Evolutionary conservation across 257 asterid species (phyloP).

Genomic region (Solanum peruvianum): DNA sequence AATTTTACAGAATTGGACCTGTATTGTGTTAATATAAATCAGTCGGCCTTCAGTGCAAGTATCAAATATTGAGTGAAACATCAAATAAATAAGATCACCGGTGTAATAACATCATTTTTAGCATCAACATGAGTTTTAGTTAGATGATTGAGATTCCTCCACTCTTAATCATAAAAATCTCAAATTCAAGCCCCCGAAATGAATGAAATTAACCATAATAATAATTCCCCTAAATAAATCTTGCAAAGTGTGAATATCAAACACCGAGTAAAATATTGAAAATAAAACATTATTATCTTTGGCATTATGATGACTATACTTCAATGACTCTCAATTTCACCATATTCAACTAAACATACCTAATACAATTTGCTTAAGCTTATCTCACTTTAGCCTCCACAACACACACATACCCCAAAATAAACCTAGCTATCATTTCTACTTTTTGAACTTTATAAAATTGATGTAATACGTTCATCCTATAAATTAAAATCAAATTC

Average conservation of each 20-base stretch:
- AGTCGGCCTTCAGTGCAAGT: neutral
- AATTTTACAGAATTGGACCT: too few relatives aligned
- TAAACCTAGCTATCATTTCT: neutral
- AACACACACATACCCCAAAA: neutral
- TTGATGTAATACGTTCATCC: neutral
- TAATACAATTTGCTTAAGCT: neutral
- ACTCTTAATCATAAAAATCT: neutral
- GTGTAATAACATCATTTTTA: neutral
- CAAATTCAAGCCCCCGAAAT: neutral
- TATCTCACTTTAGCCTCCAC: neutral
- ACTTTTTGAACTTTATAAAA: neutral
- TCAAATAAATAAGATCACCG: neutral
- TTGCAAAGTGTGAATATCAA: rapidly evolving
- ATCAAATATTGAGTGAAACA: neutral
- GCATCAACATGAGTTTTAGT: neutral
- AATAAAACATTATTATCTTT: neutral
- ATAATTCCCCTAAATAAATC: neutral
- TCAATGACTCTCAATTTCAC: neutral
- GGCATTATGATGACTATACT: neutral
- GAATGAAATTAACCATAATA: too few relatives aligned
- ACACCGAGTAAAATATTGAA: neutral
- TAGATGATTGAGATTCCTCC: neutral
- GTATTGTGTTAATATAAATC: rapidly evolving
- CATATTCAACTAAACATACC: neutral
- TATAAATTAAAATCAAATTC: neutral